phyloP scores from a whole-genome alignment of 2,329 filamentous ascomycete species.

The Lecanosticta acicola region DNA sequence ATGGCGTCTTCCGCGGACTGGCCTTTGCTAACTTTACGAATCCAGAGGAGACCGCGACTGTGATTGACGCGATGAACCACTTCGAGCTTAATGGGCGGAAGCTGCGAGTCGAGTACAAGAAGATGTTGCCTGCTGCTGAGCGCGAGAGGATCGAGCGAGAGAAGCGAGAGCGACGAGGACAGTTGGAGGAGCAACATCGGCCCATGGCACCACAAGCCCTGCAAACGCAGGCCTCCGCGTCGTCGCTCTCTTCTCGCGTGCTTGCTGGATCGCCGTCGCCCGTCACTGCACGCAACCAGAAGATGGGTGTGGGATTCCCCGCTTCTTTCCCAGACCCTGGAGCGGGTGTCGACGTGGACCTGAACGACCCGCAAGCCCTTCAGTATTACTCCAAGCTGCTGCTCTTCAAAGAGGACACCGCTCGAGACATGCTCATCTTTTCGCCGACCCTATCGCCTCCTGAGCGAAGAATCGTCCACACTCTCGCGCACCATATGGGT shows the following conservation, averaged over 20 bases:
- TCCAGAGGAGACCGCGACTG: constrained; percentile 82
- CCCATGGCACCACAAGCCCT: constrained; percentile 59
- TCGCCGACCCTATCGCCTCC: constrained; percentile 71
- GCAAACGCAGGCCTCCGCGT: constrained; percentile 80
- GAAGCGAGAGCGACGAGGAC: constrained; percentile 90
- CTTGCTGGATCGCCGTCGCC: constrained; percentile 61
- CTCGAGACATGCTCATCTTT: constrained; percentile 77
- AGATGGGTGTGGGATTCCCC: constrained; percentile 34
- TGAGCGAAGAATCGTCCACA: constrained; percentile 86
- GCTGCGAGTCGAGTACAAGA: constrained; percentile 96
- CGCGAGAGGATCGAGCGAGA: constrained; percentile 93
- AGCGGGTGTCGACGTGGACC: constrained; percentile 60
- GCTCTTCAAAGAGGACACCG: constrained; percentile 76
- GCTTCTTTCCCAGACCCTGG: constrained; percentile 22
- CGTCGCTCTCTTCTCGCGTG: constrained; percentile 60
- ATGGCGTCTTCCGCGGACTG: constrained; percentile 89
- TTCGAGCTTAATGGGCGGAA: constrained; percentile 93
- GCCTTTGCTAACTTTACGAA: constrained; percentile 99
- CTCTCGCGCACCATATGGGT: constrained; percentile 89
- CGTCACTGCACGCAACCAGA: constrained; percentile 53
- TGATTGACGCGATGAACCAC: constrained; percentile 92
- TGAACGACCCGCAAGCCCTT: constrained; percentile 85
- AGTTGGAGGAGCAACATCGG: constrained; percentile 94
- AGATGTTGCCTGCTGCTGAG: constrained; percentile 94
- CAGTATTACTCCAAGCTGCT: constrained; percentile 86